These are phyloP conservation scores for Sphaceloma murrayae DNA, from an alignment of 2,329 filamentous ascomycete genomes.

Conservation along the genomic window DNA sequence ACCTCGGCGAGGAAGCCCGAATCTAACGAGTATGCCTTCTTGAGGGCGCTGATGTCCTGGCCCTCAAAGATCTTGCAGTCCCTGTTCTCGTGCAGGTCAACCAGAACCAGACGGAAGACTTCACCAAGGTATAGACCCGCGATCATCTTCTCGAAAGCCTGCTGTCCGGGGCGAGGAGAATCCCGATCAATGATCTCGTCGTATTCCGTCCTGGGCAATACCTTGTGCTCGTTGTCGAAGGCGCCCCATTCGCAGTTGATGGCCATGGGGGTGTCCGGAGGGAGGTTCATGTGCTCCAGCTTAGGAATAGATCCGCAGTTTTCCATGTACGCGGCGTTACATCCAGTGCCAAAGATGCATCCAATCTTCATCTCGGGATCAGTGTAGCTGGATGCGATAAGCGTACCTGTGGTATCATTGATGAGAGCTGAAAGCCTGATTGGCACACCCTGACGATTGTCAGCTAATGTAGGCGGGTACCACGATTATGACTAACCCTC, in stretches of 20 bases:
- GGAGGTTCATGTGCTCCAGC: constrained; percentile 81
- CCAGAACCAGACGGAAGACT: constrained; percentile 36
- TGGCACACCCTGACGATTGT: constrained; percentile 57
- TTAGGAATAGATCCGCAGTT: constrained; percentile 84
- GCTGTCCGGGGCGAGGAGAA: constrained; percentile 37
- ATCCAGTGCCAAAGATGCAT: constrained; percentile 96
- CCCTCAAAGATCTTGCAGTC: constrained; percentile 63
- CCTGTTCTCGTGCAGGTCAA: constrained; percentile 50
- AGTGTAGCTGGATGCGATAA: constrained; percentile 96
- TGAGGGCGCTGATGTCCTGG: constrained; percentile 70
- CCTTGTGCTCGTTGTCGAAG: constrained; percentile 86
- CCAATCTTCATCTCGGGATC: constrained; percentile 87
- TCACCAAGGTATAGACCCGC: constrained; percentile 39
- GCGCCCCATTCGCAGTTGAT: constrained; percentile 98
- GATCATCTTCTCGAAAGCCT: constrained; percentile 39
- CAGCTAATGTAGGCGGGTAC: constrained; percentile 15
- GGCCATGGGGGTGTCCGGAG: constrained; percentile 72
- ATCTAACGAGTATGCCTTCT: constrained; percentile 82
- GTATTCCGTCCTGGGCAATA: constrained; percentile 72
- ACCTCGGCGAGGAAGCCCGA: constrained; percentile 87
- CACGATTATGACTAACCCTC: constrained; percentile 39
- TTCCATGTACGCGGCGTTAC: constrained; percentile 98
- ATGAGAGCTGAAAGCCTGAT: constrained; percentile 90
- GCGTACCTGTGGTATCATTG: constrained; percentile 94
- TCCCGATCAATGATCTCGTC: constrained; percentile 37